Evolutionary conservation across 163 green algal species (phyloP), one percentile per base, ranked within the genome.

Genomic region (Smithsoniella earleae): DNA sequence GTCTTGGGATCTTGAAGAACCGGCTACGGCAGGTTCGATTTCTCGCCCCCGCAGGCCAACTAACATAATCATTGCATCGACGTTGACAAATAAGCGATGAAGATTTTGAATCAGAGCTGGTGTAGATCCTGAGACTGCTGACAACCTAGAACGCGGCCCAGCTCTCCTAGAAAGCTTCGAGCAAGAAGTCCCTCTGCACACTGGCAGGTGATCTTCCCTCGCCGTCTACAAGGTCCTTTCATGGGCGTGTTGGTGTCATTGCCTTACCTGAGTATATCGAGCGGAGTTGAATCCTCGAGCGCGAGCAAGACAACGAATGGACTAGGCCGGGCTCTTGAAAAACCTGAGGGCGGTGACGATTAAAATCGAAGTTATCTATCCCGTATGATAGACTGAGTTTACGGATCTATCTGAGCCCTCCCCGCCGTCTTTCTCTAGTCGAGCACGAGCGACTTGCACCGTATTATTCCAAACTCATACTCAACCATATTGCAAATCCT

Each of bases 111-210:
- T 22, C 40, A 49, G 40, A 49, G 40, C 40, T 49, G 10, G 13
- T 69, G 6, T 13, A 69, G 58, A 69, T 69, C 58, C 58, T 34
- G 58, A 69, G 43, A 33, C 58, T 40, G 20, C 25, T 30, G 58
- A 69, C 20, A 33, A 30, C 5, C 25, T 69, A 5, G 58, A 69
- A 45, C 30, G 43, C 25, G 58, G 58, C 30, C n/a, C 58, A 40
- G 58, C 16, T 16, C 25, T 69, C 6, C 34, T 69, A 5, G n/a
- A 69, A 22, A 69, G 58, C 25, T 30, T 45, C 43, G 58, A 69
- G 20, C 30, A 69, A 38, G 58, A 36, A 38, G 58, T 34, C n/a
- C 16, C 8, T 13, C 8, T 27, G 6, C 6, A 36, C 3, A 18
- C 58, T 13, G 58, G 4, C 58, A 1, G 58, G n/a, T 69, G 6